Evolutionary conservation across 805 yeast species (phyloP).

Genomic region (Candida tallmaniae): DNA sequence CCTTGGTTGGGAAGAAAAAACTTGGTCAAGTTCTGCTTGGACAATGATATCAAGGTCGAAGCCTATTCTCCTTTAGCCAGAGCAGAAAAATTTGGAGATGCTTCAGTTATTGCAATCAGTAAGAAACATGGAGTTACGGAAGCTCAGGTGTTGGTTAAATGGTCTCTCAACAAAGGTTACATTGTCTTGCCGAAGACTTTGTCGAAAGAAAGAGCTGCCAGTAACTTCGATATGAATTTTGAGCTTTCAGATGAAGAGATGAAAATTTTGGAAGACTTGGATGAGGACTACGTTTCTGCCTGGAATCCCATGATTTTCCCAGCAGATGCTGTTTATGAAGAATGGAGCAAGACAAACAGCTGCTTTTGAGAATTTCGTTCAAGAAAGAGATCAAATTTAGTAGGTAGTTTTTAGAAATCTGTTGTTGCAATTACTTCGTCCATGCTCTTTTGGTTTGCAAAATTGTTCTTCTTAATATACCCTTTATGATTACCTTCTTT

Average conservation of each 20-base stretch:
- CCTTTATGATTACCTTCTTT: too few relatives aligned
- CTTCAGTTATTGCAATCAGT: constrained; percentile 47
- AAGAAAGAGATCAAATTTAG: too few relatives aligned
- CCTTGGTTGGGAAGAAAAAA: constrained; percentile 58
- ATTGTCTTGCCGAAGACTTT: constrained; percentile 68
- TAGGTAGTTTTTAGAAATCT: too few relatives aligned
- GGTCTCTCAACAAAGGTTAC: constrained; percentile 71
- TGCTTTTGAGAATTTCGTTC: too few relatives aligned
- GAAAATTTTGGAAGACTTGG: constrained; percentile 21
- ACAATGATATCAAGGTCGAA: constrained; percentile 55
- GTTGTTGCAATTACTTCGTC: too few relatives aligned
- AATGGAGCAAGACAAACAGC: too few relatives aligned
- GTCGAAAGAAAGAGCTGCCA: constrained; percentile 46
- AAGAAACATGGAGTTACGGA: constrained; percentile 44
- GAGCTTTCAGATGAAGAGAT: constrained; percentile 24
- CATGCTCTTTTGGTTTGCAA: too few relatives aligned
- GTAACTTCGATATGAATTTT: constrained; percentile 40
- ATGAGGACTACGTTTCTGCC: constrained; percentile 14
- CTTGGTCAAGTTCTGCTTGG: constrained; percentile 50
- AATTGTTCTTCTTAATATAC: too few relatives aligned
- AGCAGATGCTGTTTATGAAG: too few relatives aligned
- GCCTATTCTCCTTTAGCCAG: constrained; percentile 79
- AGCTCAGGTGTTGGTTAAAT: constrained; percentile 32
- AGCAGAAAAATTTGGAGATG: constrained; percentile 37
- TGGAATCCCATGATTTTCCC: constrained; percentile 3